phyloP scores from a whole-genome alignment of 345 rosid species.

The Gossypium longicalyx region DNA sequence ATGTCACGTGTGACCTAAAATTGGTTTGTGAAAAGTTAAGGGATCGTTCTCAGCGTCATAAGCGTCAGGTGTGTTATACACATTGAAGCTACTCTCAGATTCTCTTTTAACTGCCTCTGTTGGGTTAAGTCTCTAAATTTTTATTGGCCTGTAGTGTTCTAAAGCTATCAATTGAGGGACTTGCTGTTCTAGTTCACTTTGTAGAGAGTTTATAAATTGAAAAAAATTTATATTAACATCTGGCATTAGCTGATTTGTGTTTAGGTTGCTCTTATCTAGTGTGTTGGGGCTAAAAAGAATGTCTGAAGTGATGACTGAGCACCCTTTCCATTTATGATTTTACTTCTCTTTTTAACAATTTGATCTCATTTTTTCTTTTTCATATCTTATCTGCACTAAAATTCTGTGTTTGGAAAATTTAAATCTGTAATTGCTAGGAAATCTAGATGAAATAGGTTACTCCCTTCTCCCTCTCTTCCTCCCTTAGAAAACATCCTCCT shows the following conservation, averaged over 20 bases:
- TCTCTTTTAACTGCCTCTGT: conserved; percentile 4
- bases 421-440: not conserved
- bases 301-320: not conserved
- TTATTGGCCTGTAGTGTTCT: not conserved
- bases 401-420: not conserved
- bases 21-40: conserved; percentile 73
- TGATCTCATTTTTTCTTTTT: not conserved
- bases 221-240: not conserved
- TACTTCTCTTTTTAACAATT: not conserved
- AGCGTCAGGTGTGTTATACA: conserved; percentile 67
- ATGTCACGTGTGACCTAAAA: conserved; percentile 94
- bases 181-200: not conserved
- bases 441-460: not conserved
- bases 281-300: not conserved
- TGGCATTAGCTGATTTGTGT: not conserved
- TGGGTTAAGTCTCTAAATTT: not conserved
- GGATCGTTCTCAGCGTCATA: conserved; percentile 78
- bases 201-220: not conserved
- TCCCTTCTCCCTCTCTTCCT: not conserved
- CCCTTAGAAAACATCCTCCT: not conserved
- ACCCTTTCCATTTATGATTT: not conserved
- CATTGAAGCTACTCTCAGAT: not conserved
- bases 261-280: not conserved
- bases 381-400: not conserved
- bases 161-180: not conserved